These are phyloP conservation scores for Daldinia caldariorum DNA, from an alignment of 495 filamentous ascomycete genomes.

Conservation along the genomic window DNA sequence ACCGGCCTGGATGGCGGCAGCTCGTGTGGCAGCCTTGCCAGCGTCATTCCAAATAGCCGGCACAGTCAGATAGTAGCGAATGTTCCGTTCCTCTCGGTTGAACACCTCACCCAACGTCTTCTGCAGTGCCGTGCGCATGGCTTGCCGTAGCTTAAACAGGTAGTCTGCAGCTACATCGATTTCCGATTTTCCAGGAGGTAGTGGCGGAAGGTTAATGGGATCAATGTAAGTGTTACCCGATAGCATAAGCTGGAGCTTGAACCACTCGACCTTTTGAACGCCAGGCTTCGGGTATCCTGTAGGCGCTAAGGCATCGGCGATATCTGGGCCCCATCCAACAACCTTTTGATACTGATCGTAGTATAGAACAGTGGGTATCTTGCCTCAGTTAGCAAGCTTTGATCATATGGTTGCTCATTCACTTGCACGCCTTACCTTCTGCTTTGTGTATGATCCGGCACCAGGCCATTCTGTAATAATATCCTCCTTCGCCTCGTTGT, in stretches of 20 bases:
- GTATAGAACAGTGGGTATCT: conserved; percentile 80
- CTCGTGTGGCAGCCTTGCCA: conserved; percentile 75
- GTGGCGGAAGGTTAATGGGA: conserved; percentile 78
- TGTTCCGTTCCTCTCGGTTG: conserved; percentile 78
- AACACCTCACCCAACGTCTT: conserved; percentile 83
- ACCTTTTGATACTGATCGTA: conserved; percentile 82
- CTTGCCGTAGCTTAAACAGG: conserved; percentile 78
- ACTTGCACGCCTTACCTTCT: conserved; percentile 65
- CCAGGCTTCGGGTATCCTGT: conserved; percentile 79
- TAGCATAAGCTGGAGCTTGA: conserved; percentile 81
- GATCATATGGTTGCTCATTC: not conserved
- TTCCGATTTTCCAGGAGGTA: conserved; percentile 79
- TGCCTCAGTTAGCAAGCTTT: conserved; percentile 30
- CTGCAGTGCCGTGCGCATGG: conserved; percentile 75
- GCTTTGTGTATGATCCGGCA: conserved; percentile 77
- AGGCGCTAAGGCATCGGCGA: conserved; percentile 76
- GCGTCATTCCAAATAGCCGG: conserved; percentile 83
- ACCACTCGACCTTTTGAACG: conserved; percentile 82
- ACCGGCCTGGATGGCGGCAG: conserved; percentile 77
- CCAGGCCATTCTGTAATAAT: conserved; percentile 83
- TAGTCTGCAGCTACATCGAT: conserved; percentile 82
- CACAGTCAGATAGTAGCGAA: conserved; percentile 77
- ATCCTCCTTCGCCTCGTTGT: conserved; percentile 80
- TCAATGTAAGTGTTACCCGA: conserved; percentile 83
- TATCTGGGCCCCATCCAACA: conserved; percentile 80